A percentile compares a stretch with the other conserved stretches of the same genome.
Conservation (phyloP, 1,139 yeast genomes). For the Groenewaldozyma auringiensis region DNA sequence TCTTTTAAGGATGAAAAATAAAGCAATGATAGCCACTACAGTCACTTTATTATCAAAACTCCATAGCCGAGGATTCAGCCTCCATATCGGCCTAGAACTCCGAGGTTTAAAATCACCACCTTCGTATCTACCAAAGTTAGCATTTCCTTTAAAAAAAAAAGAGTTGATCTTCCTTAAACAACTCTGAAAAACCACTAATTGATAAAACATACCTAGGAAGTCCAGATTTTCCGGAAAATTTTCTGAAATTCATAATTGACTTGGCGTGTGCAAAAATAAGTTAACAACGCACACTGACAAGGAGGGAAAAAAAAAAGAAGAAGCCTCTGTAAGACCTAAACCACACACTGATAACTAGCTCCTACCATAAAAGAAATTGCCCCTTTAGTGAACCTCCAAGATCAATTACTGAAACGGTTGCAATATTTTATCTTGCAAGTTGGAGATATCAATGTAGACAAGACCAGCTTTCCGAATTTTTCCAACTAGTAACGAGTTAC, state of each 20-base stretch:
- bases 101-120: slow-evolving; percentile 8
- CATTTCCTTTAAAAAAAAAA: neutral
- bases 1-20: neutral
- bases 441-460: too few relatives aligned
- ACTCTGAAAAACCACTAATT: too few relatives aligned
- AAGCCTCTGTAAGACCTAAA: too few relatives aligned
- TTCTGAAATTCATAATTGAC: neutral
- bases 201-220: slow-evolving; percentile 8
- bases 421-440: too few relatives aligned
- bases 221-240: slow-evolving; percentile 1
- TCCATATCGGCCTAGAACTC: slow-evolving; percentile 1
- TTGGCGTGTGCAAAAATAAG: neutral
- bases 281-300: neutral
- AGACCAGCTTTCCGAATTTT: too few relatives aligned
- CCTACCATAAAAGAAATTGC: too few relatives aligned
- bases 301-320: too few relatives aligned
- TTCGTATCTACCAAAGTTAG: slow-evolving; percentile 10
- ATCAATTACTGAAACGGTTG: too few relatives aligned
- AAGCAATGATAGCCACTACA: slow-evolving; percentile 3
- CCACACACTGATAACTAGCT: too few relatives aligned
- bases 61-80: neutral
- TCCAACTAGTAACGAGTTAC: too few relatives aligned
- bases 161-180: neutral
- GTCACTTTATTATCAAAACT: neutral
- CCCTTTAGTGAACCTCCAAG: too few relatives aligned